Base-by-base conservation (phyloP, 805 yeast species). In the Komagataella phaffii region DNA sequence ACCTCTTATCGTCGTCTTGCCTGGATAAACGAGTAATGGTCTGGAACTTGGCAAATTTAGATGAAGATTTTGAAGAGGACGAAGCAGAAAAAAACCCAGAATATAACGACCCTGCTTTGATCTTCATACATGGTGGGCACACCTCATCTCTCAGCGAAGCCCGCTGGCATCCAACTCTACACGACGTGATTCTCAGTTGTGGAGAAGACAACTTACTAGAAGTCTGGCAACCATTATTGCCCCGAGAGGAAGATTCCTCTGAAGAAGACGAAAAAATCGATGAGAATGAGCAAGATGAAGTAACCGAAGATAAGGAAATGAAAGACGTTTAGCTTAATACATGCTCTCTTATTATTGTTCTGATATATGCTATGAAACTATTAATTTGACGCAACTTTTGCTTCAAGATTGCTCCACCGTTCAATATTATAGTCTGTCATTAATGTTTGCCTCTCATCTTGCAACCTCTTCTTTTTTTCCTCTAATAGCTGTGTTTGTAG, bases 91-190 rank as follows among this genome's bases (percentile, higher is more conserved):
- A 76, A 56, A 82, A 77, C 55, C 61, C 61, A 46, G 75, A 75
- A 43, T 77, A 76, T 54, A 79, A 80, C 8, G 95, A 89, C 56
- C 93, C 96, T 5, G 84, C 88, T 62, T 73, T 88, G 53, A 66
- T 68, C 21, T 88, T 87, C 61, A 76, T 87, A 59, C 96, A 89
- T 64, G 96, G 95, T 14, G 96, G 96, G 10, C 96, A 88, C 66
- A 79, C 89, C 2, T 79, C 77, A 49, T 73, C 81, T 51, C 73
- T 88, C 47, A 73, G 80, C 52, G 91, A 83, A 56, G 69, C 83
- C 49, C 80, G 75, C 52, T 78, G 90, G 75, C 83, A 84, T 59
- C 86, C 88, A 1, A 64, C 61, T 7, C 65, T 83, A 49, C 71
- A 73, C 23, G 75, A 81, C 66, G 72, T 85, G 1, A 64, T 80